Base-by-base conservation (phyloP, 352 stramenopile species). In the Pythium apleroticum region DNA sequence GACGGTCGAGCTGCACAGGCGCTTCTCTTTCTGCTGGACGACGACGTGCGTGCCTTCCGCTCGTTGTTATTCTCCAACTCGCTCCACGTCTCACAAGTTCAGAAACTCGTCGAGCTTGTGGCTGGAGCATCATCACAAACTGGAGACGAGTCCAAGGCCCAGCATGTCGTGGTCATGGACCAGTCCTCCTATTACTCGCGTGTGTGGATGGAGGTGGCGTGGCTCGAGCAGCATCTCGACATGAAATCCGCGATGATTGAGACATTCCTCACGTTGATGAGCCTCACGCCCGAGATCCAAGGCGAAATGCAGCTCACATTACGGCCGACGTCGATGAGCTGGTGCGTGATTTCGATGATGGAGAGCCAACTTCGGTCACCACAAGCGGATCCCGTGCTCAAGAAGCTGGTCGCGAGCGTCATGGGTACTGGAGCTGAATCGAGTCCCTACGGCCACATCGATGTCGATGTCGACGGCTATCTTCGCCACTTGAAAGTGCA, bases 1-100 rank as follows among this genome's bases (percentile, higher is more conserved):
- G 96, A 99, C 70, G 96, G 96, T 0, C 91, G 96, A 49, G 33
- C 60, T n/a, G 87, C 93, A 3, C 76, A 60, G 10, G 81, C 80
- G 3, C 41, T 90, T 15, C 69, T 95, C 2, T 91, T 89, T 55
- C 57, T 94, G 4, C 61, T 91, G 8, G 56, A 75, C n/a, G 71
- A 88, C 45, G 86, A 95, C 50, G 83, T 88, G 5, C 65, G 76
- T 11, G 75, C 80, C 17, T 93, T 91, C 59, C 81, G 84, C 3
- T 92, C 84, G 22, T 65, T 95, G 31, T 62, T 83, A 19, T 92
- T 89, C 52, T 82, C 84, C 19, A 91, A 90, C 45, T 75, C 83
- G 2, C 70, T 95, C 11, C 71, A 90, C 37, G 35, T 63, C 0
- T 68, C 75, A 1, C 86, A 95, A 55, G 64, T 92, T 25, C 71